Conservation (phyloP, 352 stramenopile species). For the Blastocystis sp. region DNA sequence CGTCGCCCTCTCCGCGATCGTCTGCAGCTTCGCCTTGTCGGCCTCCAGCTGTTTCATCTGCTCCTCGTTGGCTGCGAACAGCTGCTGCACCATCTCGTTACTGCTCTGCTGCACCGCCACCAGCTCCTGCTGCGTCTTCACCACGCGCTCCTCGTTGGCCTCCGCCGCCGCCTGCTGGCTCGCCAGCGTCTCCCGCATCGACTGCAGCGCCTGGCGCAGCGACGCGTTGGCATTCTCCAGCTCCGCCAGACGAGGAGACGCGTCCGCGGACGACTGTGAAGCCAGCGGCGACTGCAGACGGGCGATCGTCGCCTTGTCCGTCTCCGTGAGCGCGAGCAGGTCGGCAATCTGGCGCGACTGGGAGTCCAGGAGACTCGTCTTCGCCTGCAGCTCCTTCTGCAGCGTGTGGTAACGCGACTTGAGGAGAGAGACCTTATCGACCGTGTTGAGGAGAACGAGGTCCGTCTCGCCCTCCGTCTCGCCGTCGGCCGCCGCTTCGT, state of each 20-base stretch:
- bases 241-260: background rate
- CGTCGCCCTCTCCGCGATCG: background rate
- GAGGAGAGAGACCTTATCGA: background rate
- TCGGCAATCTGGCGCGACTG: background rate
- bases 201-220: background rate
- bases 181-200: background rate
- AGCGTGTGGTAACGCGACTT: background rate
- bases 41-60: background rate
- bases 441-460: background rate
- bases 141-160: background rate
- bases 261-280: background rate
- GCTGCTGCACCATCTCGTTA: slow-evolving; percentile 18
- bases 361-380: background rate
- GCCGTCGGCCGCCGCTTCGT: background rate
- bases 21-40: slow-evolving; percentile 6
- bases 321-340: background rate
- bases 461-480: background rate
- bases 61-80: background rate
- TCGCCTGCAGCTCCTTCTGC: background rate
- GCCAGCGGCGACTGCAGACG: background rate
- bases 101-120: slow-evolving; percentile 3
- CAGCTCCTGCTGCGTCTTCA: slow-evolving; percentile 22
- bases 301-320: background rate
- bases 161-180: background rate
- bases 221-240: background rate